phyloP scores from a whole-genome alignment of 2,329 filamentous ascomycete genomes.

The Thielaviopsis euricoi region DNA sequence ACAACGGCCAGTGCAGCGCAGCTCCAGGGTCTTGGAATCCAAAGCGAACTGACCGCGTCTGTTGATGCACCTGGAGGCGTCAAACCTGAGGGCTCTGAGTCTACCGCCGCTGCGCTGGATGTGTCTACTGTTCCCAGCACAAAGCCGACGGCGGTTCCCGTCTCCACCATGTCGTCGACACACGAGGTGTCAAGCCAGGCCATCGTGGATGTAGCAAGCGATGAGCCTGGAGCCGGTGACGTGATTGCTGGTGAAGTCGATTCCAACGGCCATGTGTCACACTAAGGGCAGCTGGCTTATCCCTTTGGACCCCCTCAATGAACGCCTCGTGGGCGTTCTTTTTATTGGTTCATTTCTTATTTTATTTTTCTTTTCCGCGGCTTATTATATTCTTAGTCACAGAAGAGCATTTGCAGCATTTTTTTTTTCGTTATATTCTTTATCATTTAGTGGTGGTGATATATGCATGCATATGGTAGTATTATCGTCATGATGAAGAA shows the following conservation, averaged over 20 bases:
- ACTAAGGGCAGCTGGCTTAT: background rate
- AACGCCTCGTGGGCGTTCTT: too few relatives aligned
- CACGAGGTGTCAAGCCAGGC: background rate
- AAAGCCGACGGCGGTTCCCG: background rate
- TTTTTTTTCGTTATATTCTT: too few relatives aligned
- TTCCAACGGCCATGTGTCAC: conserved; percentile 7
- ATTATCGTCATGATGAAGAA: too few relatives aligned
- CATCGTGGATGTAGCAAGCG: conserved; percentile 10
- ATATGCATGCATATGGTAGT: too few relatives aligned
- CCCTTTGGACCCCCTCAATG: too few relatives aligned
- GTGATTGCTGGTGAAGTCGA: conserved; percentile 11
- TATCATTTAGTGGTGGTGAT: too few relatives aligned
- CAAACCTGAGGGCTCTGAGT: background rate
- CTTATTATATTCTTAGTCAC: too few relatives aligned
- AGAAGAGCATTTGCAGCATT: too few relatives aligned
- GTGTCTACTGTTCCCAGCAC: background rate
- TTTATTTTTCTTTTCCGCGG: too few relatives aligned
- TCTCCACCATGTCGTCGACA: background rate
- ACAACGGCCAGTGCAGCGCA: background rate
- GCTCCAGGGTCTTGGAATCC: background rate
- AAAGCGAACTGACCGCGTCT: background rate
- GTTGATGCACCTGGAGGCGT: background rate
- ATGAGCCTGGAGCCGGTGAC: conserved; percentile 11
- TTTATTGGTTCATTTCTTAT: too few relatives aligned
- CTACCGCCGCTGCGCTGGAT: background rate